These are phyloP conservation scores for Ceratocystis smalleyi DNA, from an alignment of 2,329 filamentous ascomycete species.

Conservation along the genomic window DNA sequence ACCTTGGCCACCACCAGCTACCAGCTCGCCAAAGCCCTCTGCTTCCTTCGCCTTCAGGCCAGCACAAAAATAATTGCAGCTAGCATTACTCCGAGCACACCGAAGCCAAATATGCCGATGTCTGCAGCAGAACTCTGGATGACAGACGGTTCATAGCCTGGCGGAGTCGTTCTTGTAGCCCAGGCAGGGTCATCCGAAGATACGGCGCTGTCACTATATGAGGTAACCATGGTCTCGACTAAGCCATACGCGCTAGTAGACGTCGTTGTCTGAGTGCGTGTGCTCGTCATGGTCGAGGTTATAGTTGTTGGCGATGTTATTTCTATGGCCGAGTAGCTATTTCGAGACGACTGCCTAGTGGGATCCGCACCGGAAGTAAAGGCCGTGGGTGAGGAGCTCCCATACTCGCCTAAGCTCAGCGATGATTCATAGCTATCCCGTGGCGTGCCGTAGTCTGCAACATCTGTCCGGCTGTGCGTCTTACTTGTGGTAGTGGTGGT, in stretches of 20 bases:
- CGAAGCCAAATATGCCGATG: neutral
- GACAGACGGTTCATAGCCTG: neutral
- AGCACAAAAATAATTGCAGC: constrained; percentile 5
- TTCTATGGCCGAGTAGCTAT: neutral
- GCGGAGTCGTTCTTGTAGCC: neutral
- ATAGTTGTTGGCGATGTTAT: constrained; percentile 2
- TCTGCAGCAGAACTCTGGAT: constrained; percentile 4
- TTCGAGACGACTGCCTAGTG: neutral
- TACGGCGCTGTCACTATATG: neutral
- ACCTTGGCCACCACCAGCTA: neutral
- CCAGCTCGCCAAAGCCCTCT: neutral
- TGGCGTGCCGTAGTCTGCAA: neutral
- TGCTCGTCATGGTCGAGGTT: neutral
- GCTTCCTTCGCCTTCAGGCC: neutral
- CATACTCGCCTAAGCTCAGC: neutral
- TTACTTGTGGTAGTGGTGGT: neutral
- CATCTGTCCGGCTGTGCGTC: neutral
- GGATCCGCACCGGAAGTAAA: neutral
- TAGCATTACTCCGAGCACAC: constrained; percentile 2
- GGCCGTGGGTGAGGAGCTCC: neutral
- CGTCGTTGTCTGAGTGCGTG: neutral
- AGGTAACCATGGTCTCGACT: neutral
- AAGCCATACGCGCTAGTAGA: neutral
- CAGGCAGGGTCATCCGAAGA: neutral
- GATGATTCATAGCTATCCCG: constrained; percentile 2